Percentiles rank a stretch among this genome's conserved stretches.
Conservation (phyloP, 352 stramenopile species). For the Phytopythium mirpurense region DNA sequence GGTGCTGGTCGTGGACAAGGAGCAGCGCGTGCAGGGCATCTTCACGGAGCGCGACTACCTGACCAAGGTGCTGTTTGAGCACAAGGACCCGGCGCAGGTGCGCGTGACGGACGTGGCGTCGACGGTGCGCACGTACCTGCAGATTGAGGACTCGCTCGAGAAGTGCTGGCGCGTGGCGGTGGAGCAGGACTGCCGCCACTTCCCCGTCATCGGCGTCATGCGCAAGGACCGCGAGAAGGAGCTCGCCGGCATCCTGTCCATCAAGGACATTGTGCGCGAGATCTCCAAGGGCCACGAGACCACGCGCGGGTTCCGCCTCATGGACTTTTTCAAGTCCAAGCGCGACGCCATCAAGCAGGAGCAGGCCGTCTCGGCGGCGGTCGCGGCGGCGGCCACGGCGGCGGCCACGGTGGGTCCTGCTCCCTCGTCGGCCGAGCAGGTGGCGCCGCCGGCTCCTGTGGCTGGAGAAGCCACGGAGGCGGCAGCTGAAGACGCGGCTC, state of each 20-base stretch:
- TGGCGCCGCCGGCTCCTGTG: background rate
- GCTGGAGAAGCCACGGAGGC: background rate
- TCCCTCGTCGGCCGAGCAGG: constrained; percentile 2
- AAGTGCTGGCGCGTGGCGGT: constrained; percentile 75
- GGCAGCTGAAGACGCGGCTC: background rate
- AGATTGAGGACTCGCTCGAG: constrained; percentile 75
- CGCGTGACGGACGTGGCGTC: constrained; percentile 59
- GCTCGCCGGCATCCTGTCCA: constrained; percentile 72
- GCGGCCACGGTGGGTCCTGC: no score
- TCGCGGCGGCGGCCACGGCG: constrained; percentile 9
- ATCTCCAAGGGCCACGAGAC: constrained; percentile 77
- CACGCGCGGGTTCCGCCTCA: constrained; percentile 67
- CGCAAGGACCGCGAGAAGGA: constrained; percentile 76
- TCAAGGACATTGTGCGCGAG: constrained; percentile 85
- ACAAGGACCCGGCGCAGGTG: constrained; percentile 54
- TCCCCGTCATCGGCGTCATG: constrained; percentile 71
- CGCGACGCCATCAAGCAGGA: constrained; percentile 29
- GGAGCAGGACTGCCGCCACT: constrained; percentile 71
- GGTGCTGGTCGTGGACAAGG: constrained; percentile 79
- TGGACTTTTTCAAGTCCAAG: constrained; percentile 85
- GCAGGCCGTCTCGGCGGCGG: constrained; percentile 15
- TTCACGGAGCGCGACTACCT: constrained; percentile 86
- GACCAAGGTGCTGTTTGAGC: constrained; percentile 68
- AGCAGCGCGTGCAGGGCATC: constrained; percentile 75
- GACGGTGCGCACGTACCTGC: constrained; percentile 43